Percentiles rank a stretch among this genome's conserved stretches.
These are phyloP conservation scores for Starmerella bacillaris DNA, from an alignment of 805 yeast species.

Conservation along the genomic window DNA sequence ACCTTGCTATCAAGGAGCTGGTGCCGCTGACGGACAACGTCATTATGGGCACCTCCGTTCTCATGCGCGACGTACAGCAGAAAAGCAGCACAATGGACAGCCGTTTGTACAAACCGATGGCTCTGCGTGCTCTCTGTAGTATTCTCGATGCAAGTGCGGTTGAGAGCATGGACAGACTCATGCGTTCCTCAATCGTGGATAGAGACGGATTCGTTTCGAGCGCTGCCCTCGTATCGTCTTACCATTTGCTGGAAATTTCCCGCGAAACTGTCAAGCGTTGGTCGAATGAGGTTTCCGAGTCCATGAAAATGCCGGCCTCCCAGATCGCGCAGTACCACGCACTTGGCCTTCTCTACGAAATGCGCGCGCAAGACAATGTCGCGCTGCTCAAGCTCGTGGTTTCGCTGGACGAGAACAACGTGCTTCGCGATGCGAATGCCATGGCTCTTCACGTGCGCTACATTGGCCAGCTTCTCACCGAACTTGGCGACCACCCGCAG, in stretches of 20 bases:
- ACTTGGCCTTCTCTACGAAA: slow-evolving; percentile 68
- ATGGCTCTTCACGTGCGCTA: slow-evolving; percentile 70
- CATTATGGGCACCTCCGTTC: slow-evolving; percentile 92
- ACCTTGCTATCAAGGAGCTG: slow-evolving; percentile 83
- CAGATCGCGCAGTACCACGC: slow-evolving; percentile 88
- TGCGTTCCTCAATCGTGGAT: slow-evolving; percentile 86
- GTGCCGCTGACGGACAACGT: slow-evolving; percentile 73
- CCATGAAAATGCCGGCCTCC: slow-evolving; percentile 38
- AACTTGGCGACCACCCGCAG: slow-evolving; percentile 45
- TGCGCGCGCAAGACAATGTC: slow-evolving; percentile 84
- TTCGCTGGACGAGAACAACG: slow-evolving; percentile 40
- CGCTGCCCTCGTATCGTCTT: slow-evolving; percentile 85
- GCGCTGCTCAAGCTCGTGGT: slow-evolving; percentile 80
- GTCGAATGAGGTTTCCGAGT: slow-evolving; percentile 85
- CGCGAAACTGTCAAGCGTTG: slow-evolving; percentile 85
- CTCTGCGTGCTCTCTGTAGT: slow-evolving; percentile 76
- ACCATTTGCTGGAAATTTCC: slow-evolving; percentile 75
- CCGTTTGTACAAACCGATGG: slow-evolving; percentile 74
- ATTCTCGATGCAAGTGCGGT: slow-evolving; percentile 75
- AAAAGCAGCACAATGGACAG: slow-evolving; percentile 25
- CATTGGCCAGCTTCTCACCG: slow-evolving; percentile 36
- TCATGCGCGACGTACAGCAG: slow-evolving; percentile 92
- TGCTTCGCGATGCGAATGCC: slow-evolving; percentile 66
- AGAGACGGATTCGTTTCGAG: slow-evolving; percentile 71
- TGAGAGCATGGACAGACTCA: slow-evolving; percentile 77